Base-by-base conservation (phyloP, 805 yeast species). In the Vanderwaltozyma polyspora region DNA sequence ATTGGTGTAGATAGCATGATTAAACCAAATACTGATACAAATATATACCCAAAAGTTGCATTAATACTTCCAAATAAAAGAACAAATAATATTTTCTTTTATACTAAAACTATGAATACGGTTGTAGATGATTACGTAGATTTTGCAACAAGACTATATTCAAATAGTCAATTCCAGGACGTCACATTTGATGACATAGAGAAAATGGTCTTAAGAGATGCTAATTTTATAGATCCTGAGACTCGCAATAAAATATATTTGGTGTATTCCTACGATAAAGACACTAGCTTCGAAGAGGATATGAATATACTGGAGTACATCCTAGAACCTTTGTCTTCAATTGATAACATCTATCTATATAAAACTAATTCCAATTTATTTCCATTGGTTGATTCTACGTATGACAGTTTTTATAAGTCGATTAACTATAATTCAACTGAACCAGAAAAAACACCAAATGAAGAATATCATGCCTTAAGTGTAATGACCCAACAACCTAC, bases 401-500 rank as follows among this genome's bases (percentile, higher is more conserved):
- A 51, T 11, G 47, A 57, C 27, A 52, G 57, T 14, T 47, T 70
- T 48, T 51, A 66, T 29, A 54, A 67, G 12, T 67, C 17, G 12
- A 17, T 33, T 7, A 33, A 33, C 18, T 33, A 33, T 18, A 68
- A 71, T 43, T 57, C 66, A 29, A 67, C 68, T 40, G 64, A 59
- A 28, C 46, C 63, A 1, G 24, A 23, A 18, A 33, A 33, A 12
- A 7, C 8, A 3, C 17, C 15, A 13, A 62, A 73, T 49, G 63
- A 66, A 33, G 68, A 66, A 14, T 52, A 69, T 60, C 64, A 63
- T 40, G 53, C 64, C 13, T 62, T 79, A 17, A 68, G 72, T 19
- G 63, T 78, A 2, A 51, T 75, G 18, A 66, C 85, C 0, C 64
- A 77, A 6, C 62, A 63, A 24, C 93, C 93, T 2, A 74, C 82